Evolutionary conservation across 768 basidiomycete species (phyloP).

Genomic region (Russula ochroleuca): DNA sequence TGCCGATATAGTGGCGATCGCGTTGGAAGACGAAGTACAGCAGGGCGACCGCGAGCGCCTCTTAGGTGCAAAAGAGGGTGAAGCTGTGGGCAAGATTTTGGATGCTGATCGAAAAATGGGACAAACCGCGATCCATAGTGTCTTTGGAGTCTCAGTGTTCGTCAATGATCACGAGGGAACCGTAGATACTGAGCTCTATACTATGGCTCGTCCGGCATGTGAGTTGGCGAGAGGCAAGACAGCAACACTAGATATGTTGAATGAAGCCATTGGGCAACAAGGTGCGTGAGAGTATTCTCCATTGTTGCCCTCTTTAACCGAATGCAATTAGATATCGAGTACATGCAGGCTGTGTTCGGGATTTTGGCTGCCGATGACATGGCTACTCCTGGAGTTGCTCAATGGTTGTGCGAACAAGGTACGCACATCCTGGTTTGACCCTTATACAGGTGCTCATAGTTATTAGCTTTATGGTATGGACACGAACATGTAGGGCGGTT

Average conservation of each 20-base stretch:
- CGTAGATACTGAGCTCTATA: neutral
- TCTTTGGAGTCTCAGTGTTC: slow-evolving; percentile 12
- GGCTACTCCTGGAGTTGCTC: slow-evolving; percentile 34
- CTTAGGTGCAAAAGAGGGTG: slow-evolving; percentile 32
- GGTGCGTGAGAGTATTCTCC: slow-evolving; percentile 6
- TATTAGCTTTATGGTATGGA: slow-evolving; percentile 17
- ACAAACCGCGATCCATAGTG: neutral
- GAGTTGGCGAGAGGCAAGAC: slow-evolving; percentile 6
- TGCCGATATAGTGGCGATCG: slow-evolving; percentile 11
- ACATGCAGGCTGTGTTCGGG: slow-evolving; percentile 41
- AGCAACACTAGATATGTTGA: slow-evolving; percentile 10
- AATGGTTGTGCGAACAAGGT: slow-evolving; percentile 46
- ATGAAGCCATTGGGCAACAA: slow-evolving; percentile 14
- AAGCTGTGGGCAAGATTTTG: slow-evolving; percentile 34
- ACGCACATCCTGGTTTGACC: neutral
- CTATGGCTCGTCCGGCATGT: neutral
- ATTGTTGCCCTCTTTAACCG: neutral
- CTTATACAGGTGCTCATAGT: slow-evolving; percentile 9
- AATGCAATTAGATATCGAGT: slow-evolving; percentile 37
- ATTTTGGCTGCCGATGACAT: slow-evolving; percentile 37
- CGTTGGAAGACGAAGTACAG: slow-evolving; percentile 26
- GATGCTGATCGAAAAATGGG: slow-evolving; percentile 27
- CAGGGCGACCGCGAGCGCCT: slow-evolving; percentile 32
- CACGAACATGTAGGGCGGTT: slow-evolving; percentile 7
- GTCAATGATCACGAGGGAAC: neutral